Evolutionary conservation across 2,329 filamentous ascomycete genomes (phyloP).

Genomic region (Lecanicillium sp.): DNA sequence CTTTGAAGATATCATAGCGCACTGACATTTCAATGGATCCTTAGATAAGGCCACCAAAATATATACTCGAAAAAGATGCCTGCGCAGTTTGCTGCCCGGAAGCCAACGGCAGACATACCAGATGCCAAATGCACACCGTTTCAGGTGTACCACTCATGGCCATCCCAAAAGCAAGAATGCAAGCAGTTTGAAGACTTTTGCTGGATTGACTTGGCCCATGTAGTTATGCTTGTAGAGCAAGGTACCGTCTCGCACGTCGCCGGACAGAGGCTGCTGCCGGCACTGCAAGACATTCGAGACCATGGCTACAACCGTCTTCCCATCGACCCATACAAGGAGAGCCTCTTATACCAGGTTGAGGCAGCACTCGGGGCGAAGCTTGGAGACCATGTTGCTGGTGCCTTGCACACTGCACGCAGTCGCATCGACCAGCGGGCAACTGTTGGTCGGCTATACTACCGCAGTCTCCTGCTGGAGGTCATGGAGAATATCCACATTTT

Average conservation of each 20-base stretch:
- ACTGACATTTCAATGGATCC: too few relatives aligned
- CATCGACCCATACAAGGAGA: constrained; percentile 9
- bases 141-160: constrained; percentile 9
- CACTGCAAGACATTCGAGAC: constrained; percentile 5
- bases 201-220: constrained; percentile 11
- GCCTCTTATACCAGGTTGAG: constrained; percentile 8
- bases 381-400: constrained; percentile 10
- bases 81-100: too few relatives aligned
- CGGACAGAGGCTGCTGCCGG: constrained; percentile 6
- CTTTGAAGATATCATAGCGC: too few relatives aligned
- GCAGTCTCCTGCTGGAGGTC: constrained; percentile 6
- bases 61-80: too few relatives aligned
- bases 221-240: constrained; percentile 12
- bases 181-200: constrained; percentile 10
- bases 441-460: constrained; percentile 9
- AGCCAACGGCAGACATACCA: too few relatives aligned
- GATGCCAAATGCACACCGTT: constrained; percentile 1
- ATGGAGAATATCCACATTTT: constrained; percentile 7
- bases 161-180: constrained; percentile 9
- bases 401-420: constrained; percentile 10
- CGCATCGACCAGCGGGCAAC: constrained; percentile 12
- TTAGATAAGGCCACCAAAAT: too few relatives aligned
- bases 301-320: constrained; percentile 6
- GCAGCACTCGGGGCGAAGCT: constrained; percentile 4
- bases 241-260: constrained; percentile 2